Percentiles rank a stretch among this genome's conserved stretches.
Evolutionary conservation across 768 basidiomycete genomes (phyloP).

Genomic region (Boletus rubroflammeus): DNA sequence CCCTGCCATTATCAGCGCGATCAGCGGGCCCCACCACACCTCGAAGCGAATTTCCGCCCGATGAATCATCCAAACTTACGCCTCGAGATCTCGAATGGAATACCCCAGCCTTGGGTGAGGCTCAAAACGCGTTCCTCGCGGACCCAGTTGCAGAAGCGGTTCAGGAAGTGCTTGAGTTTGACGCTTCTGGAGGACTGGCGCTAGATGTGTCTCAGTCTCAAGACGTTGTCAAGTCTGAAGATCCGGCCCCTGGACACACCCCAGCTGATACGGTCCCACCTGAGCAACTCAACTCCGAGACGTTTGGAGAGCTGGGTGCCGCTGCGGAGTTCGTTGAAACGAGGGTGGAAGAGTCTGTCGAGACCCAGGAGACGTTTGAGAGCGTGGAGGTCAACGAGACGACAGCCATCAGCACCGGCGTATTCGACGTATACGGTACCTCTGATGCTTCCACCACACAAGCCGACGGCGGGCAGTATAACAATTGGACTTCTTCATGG

Average conservation of each 20-base stretch:
- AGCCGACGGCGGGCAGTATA: not conserved
- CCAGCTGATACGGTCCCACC: slow-evolving; percentile 28
- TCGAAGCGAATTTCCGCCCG: slow-evolving; percentile 8
- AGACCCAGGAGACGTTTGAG: slow-evolving; percentile 11
- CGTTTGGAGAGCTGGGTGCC: not conserved
- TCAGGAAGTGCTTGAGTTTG: not conserved
- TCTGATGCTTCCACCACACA: not conserved
- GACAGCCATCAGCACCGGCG: not conserved
- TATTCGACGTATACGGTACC: not conserved
- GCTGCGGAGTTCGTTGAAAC: slow-evolving; percentile 3
- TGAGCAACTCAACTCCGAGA: slow-evolving; percentile 15
- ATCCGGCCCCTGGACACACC: slow-evolving; percentile 16
- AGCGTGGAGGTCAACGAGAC: not conserved
- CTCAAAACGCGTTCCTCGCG: not conserved
- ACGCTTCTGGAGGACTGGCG: slow-evolving; percentile 1
- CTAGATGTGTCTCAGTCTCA: slow-evolving; percentile 13
- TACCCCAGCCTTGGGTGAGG: slow-evolving; percentile 15
- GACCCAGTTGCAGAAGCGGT: not conserved
- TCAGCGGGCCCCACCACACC: slow-evolving; percentile 26
- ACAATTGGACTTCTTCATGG: slow-evolving; percentile 1
- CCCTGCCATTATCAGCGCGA: slow-evolving; percentile 19
- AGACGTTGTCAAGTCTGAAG: not conserved
- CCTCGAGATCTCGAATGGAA: slow-evolving; percentile 7
- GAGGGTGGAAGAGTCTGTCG: slow-evolving; percentile 1
- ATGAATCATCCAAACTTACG: not conserved